These are phyloP conservation scores for Diphasiastrum complanatum DNA, from an alignment of 83 land plant genomes.

Conservation along the genomic window DNA sequence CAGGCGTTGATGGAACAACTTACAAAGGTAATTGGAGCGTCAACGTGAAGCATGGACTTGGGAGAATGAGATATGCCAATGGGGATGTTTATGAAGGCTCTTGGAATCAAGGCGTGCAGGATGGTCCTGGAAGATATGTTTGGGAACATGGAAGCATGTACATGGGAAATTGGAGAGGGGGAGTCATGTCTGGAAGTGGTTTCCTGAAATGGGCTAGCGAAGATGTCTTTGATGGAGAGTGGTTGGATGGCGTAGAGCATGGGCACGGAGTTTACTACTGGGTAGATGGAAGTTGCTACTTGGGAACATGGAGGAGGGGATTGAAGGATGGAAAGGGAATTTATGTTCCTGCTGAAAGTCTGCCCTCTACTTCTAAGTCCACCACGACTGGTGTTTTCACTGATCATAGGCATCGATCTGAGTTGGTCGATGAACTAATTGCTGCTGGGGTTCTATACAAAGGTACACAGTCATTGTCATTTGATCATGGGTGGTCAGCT, in stretches of 20 bases:
- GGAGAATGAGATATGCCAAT: constrained; percentile 34
- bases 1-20: constrained; percentile 34
- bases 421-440: neutral
- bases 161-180: constrained; percentile 36
- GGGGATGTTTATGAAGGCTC: constrained; percentile 41
- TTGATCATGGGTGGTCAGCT: neutral
- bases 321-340: constrained; percentile 8
- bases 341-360: constrained; percentile 9
- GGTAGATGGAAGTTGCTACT: constrained; percentile 35
- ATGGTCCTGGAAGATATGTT: constrained; percentile 30
- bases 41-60: constrained; percentile 37
- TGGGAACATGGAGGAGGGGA: constrained; percentile 39
- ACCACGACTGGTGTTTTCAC: constrained; percentile 17
- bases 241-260: constrained; percentile 37
- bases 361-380: too few species aligned
- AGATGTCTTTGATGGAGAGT: constrained; percentile 31
- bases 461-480: constrained; percentile 4
- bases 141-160: constrained; percentile 43
- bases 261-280: constrained; percentile 41
- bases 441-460: too few species aligned
- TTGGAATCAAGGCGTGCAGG: constrained; percentile 29
- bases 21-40: constrained; percentile 38
- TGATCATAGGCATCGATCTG: neutral
- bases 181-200: constrained; percentile 36
- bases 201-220: constrained; percentile 35